Evolutionary conservation across 202 grass and related monocot species (phyloP).

Genomic region (Zoysia matrella): DNA sequence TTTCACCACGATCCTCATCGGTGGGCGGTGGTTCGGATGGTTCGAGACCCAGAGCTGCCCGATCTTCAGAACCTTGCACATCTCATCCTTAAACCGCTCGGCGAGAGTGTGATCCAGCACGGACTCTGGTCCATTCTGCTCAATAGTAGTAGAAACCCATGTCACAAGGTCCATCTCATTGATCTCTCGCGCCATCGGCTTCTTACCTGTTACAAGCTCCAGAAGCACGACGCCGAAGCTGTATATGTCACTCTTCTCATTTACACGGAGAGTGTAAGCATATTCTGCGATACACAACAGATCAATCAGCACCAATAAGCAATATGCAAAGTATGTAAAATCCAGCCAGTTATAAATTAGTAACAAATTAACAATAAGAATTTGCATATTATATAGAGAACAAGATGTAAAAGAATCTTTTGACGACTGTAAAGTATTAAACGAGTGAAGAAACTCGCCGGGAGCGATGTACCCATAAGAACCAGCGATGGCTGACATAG

Average conservation of each 20-base stretch:
- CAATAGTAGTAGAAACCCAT: too few species aligned
- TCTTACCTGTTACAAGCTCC: slow-evolving; percentile 72
- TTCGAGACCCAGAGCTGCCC: slow-evolving; percentile 58
- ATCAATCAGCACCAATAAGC: neutral
- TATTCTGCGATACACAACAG: neutral
- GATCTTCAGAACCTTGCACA: slow-evolving; percentile 4
- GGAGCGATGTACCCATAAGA: slow-evolving; percentile 91
- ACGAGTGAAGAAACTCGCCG: slow-evolving; percentile 45
- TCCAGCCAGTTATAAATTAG: too few species aligned
- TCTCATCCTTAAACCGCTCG: too few species aligned
- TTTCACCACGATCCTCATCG: slow-evolving; percentile 73
- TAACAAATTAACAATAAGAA: too few species aligned
- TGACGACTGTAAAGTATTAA: too few species aligned
- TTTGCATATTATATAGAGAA: too few species aligned
- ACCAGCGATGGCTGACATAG: slow-evolving; percentile 71
- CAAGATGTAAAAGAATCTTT: too few species aligned
- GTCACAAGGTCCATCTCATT: too few species aligned
- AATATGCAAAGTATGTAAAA: too few species aligned
- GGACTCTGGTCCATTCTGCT: too few species aligned
- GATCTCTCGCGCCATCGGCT: slow-evolving; percentile 27
- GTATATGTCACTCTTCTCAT: slow-evolving; percentile 50
- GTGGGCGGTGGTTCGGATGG: slow-evolving; percentile 60
- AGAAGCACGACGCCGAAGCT: slow-evolving; percentile 85
- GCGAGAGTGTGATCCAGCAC: too few species aligned
- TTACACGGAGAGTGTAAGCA: too few species aligned